A percentile compares a stretch with the other conserved stretches of the same genome.
phyloP scores from a whole-genome alignment of 2,329 filamentous ascomycete species.

The Nemania diffusa region DNA sequence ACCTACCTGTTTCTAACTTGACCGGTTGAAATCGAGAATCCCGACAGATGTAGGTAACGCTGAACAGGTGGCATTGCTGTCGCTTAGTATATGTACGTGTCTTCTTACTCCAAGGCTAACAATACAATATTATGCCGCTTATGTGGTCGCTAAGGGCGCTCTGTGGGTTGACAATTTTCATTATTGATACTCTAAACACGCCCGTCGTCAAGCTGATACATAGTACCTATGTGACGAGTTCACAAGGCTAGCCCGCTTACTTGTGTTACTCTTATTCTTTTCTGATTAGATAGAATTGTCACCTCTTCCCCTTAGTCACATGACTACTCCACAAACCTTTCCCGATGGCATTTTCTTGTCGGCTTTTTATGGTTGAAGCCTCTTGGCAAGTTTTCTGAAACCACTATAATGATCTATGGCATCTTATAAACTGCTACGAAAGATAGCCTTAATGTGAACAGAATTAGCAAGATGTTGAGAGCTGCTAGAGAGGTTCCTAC shows the following conservation, averaged over 20 bases:
- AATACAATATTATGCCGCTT: neutral
- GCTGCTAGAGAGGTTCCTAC: neutral
- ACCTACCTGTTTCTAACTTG: neutral
- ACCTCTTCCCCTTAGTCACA: neutral
- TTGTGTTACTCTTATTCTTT: no score
- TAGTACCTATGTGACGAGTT: neutral
- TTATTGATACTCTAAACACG: neutral
- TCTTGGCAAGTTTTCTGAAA: no score
- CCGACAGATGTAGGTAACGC: neutral
- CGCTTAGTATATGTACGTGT: neutral
- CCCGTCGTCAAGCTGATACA: neutral
- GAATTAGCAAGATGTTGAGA: neutral
- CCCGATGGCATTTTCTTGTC: neutral
- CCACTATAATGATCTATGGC: no score
- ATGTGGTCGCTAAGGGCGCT: neutral
- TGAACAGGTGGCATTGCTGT: neutral
- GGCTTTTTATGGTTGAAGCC: neutral
- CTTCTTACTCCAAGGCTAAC: neutral
- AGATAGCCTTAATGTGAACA: no score
- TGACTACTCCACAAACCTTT: neutral
- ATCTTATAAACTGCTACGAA: no score
- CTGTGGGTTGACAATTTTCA: neutral
- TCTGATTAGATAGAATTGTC: neutral
- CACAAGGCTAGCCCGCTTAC: no score
- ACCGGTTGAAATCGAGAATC: neutral